phyloP scores from a whole-genome alignment of 768 basidiomycete genomes.

The Kwoniella sp. region DNA sequence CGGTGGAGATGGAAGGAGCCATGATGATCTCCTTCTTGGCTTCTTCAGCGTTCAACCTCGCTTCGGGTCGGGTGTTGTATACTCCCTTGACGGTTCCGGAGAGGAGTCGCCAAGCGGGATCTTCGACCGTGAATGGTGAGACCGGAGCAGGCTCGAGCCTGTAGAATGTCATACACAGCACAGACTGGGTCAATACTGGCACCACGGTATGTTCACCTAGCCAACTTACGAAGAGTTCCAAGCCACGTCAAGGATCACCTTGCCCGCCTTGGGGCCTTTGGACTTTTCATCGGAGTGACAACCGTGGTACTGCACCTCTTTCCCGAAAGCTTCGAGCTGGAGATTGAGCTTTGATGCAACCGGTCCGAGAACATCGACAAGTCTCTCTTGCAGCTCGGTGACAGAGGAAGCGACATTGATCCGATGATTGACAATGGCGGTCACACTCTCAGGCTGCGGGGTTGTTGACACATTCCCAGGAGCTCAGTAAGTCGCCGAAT shows the following conservation, averaged over 20 bases:
- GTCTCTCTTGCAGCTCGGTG: slow-evolving; percentile 39
- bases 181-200: no score
- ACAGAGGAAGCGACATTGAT: slow-evolving; percentile 49
- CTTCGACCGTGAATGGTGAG: slow-evolving; percentile 39
- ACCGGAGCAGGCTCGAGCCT: slow-evolving; percentile 49
- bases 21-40: slow-evolving; percentile 34
- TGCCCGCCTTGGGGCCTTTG: slow-evolving; percentile 35
- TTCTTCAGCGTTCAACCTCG: slow-evolving; percentile 21
- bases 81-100: slow-evolving; percentile 42
- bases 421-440: slow-evolving; percentile 52
- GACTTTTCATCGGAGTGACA: slow-evolving; percentile 21
- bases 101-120: slow-evolving; percentile 45
- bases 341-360: slow-evolving; percentile 45
- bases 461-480: not conserved
- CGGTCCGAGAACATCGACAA: slow-evolving; percentile 29
- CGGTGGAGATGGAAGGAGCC: slow-evolving; percentile 34
- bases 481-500: no score
- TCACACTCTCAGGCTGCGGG: slow-evolving; percentile 42
- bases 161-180: not conserved
- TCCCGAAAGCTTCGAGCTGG: slow-evolving; percentile 43
- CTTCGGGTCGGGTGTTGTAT: slow-evolving; percentile 31
- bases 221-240: slow-evolving; percentile 39
- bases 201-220: not conserved
- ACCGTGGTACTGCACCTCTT: slow-evolving; percentile 23
- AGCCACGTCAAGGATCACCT: slow-evolving; percentile 39